These are phyloP conservation scores for Clonostachys rhizophaga DNA, from an alignment of 2,329 filamentous ascomycete species.

Conservation along the genomic window DNA sequence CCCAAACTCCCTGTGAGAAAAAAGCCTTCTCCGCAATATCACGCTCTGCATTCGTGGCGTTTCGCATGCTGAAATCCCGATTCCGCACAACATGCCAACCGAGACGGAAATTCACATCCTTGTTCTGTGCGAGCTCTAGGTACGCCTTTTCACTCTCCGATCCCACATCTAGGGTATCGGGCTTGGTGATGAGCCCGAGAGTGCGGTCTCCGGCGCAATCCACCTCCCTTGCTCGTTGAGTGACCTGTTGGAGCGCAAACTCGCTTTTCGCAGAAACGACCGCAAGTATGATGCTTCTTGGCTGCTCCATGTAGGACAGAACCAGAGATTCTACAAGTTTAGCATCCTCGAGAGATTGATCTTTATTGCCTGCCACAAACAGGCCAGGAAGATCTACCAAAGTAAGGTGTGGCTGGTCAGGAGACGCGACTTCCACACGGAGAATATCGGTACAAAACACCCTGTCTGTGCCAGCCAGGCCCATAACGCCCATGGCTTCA, in stretches of 20 bases:
- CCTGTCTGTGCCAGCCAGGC: constrained; percentile 24
- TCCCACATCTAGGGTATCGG: constrained; percentile 27
- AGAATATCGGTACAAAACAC: constrained; percentile 41
- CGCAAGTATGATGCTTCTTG: constrained; percentile 54
- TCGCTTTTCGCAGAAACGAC: constrained; percentile 54
- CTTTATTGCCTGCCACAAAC: constrained; percentile 40
- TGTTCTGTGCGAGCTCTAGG: constrained; percentile 35
- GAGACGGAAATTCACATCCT: constrained; percentile 38
- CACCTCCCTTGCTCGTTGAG: constrained; percentile 30
- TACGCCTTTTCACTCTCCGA: constrained; percentile 33
- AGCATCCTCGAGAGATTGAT: constrained; percentile 37
- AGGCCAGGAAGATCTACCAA: constrained; percentile 56
- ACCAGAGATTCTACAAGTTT: constrained; percentile 41
- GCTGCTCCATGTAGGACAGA: constrained; percentile 48
- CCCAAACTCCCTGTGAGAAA: constrained; percentile 36
- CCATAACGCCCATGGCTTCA: constrained; percentile 41
- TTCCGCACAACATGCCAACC: constrained; percentile 51
- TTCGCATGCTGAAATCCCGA: constrained; percentile 28
- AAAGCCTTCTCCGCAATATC: constrained; percentile 34
- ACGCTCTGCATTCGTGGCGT: constrained; percentile 20
- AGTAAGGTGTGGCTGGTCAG: constrained; percentile 45
- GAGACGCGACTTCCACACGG: constrained; percentile 40
- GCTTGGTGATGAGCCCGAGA: constrained; percentile 54
- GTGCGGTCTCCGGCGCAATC: constrained; percentile 31
- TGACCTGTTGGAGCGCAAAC: constrained; percentile 53